Conservation (phyloP, 2,329 filamentous ascomycete species). For the Escovopsis sp. region DNA sequence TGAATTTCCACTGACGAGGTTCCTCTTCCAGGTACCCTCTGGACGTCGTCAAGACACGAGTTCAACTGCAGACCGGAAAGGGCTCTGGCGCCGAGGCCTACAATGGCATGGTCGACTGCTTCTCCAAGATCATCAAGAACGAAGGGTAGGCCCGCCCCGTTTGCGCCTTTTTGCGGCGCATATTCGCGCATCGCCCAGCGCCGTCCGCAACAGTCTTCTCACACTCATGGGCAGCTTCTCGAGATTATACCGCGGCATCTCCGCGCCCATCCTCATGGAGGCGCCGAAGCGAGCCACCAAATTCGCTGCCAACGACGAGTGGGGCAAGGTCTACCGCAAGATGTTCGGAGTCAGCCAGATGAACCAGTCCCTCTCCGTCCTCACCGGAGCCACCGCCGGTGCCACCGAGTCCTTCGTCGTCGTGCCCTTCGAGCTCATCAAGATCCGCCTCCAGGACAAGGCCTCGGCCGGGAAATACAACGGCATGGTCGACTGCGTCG, state of each 20-base stretch:
- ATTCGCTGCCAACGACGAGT: conserved; percentile 97
- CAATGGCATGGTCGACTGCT: conserved; percentile 96
- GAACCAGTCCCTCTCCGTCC: conserved; percentile 79
- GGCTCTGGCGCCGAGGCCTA: conserved; percentile 67
- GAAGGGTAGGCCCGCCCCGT: conserved; percentile 57
- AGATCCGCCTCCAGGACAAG: conserved; percentile 94
- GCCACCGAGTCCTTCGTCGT: conserved; percentile 95
- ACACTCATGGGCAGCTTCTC: conserved; percentile 47
- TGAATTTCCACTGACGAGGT: conserved; percentile 7
- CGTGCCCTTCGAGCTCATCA: conserved; percentile 95
- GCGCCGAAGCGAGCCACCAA: conserved; percentile 89
- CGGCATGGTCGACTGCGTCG: conserved; percentile 65
- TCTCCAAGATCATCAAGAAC: conserved; percentile 89
- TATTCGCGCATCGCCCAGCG: neutral
- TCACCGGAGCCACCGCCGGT: conserved; percentile 88
- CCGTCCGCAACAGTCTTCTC: conserved; percentile 3
- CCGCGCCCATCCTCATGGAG: conserved; percentile 94
- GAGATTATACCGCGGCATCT: conserved; percentile 88
- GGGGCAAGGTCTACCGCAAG: conserved; percentile 87
- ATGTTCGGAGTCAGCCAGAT: conserved; percentile 74
- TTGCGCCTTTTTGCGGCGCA: neutral
- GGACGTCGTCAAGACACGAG: conserved; percentile 95
- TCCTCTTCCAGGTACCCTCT: conserved; percentile 68
- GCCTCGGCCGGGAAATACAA: conserved; percentile 80
- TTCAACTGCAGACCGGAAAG: conserved; percentile 73